Conservation (phyloP, 1,139 yeast genomes). For the Blastobotrys aristatus region DNA sequence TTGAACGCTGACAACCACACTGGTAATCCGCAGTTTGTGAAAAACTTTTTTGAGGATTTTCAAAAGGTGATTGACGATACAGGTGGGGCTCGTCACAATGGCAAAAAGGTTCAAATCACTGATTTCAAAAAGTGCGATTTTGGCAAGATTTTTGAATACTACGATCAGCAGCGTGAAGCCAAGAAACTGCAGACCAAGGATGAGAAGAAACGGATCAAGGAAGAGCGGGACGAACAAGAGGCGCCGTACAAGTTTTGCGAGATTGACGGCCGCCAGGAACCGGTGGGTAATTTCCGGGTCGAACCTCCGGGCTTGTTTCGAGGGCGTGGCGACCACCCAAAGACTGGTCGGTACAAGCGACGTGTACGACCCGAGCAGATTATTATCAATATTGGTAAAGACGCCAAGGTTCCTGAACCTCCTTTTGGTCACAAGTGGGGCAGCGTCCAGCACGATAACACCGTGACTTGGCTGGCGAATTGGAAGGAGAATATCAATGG, state of each 20-base stretch:
- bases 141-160: constrained; percentile 64
- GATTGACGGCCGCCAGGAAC: constrained; percentile 84
- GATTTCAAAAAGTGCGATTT: constrained; percentile 75
- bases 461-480: constrained; percentile 94
- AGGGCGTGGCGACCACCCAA: constrained; percentile 97
- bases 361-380: constrained; percentile 88
- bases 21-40: constrained; percentile 75
- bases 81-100: constrained; percentile 51
- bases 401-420: constrained; percentile 68
- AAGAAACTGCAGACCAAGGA: constrained; percentile 62
- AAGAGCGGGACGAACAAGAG: constrained; percentile 68
- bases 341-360: constrained; percentile 69
- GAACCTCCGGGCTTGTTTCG: constrained; percentile 96
- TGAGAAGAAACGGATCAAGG: constrained; percentile 68
- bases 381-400: constrained; percentile 73
- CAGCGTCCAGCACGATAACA: constrained; percentile 79
- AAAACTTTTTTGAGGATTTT: constrained; percentile 83
- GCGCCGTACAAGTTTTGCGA: constrained; percentile 77
- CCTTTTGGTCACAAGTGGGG: constrained; percentile 92
- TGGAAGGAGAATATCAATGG: constrained; percentile 93
- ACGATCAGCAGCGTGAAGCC: constrained; percentile 64
- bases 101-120: constrained; percentile 43
- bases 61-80: constrained; percentile 57
- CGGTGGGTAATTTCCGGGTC: constrained; percentile 86
- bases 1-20: constrained; percentile 78